These are phyloP conservation scores for Tricholoma bakamatsutake DNA, from an alignment of 768 basidiomycete genomes.

Conservation along the genomic window DNA sequence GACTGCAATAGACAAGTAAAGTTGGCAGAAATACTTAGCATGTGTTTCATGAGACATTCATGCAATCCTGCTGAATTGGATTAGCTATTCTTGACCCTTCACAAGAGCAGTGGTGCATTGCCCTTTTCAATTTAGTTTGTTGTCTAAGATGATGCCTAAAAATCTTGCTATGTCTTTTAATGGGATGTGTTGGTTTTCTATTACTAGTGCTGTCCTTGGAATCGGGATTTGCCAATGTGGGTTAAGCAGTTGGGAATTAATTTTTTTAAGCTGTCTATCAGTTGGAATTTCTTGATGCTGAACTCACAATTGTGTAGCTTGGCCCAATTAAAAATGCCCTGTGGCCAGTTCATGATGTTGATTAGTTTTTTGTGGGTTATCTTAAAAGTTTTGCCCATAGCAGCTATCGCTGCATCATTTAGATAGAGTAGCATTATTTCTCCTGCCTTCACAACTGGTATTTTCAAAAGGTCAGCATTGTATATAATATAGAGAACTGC, in stretches of 20 bases:
- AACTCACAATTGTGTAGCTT: not conserved
- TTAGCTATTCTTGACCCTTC: conserved; percentile 16
- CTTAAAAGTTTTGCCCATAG: not conserved
- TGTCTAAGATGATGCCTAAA: too few relatives aligned
- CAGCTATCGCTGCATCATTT: not conserved
- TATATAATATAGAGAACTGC: not conserved
- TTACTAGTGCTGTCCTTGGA: not conserved
- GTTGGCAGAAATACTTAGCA: too few relatives aligned
- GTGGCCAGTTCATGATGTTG: too few relatives aligned
- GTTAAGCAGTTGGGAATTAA: conserved; percentile 1
- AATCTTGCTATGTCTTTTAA: too few relatives aligned
- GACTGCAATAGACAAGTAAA: too few relatives aligned
- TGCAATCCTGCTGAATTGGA: too few relatives aligned
- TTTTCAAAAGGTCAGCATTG: not conserved
- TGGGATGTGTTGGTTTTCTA: conserved; percentile 7
- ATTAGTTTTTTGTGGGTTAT: not conserved
- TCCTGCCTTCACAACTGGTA: not conserved
- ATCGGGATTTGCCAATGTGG: conserved; percentile 1
- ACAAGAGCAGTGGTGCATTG: too few relatives aligned
- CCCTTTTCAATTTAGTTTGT: too few relatives aligned
- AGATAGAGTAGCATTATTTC: not conserved
- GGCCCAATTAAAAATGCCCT: not conserved
- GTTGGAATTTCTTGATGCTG: not conserved
- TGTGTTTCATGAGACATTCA: too few relatives aligned
- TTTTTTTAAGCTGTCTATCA: not conserved